Conservation (phyloP, 116 monocot genomes). For the Trichopus zeylanicus region DNA sequence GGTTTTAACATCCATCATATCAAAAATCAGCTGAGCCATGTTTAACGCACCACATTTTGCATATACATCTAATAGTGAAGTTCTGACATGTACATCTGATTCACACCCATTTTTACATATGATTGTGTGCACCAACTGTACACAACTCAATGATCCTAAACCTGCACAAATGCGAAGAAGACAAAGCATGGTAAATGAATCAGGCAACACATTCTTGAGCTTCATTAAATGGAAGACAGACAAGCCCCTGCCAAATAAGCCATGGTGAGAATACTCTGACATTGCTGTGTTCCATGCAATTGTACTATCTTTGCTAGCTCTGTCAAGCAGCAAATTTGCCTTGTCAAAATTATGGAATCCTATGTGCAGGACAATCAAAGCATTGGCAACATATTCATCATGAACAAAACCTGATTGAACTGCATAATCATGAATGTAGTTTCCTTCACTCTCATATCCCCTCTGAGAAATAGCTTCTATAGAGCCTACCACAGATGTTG, state of each 20-base stretch:
- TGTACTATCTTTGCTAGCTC: constrained; percentile 10
- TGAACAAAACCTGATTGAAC: constrained; percentile 13
- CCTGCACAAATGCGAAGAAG: constrained; percentile 23
- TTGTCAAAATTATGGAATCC: constrained; percentile 26
- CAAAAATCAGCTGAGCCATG: constrained; percentile 29
- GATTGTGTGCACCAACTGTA: constrained; percentile 20
- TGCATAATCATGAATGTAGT: constrained; percentile 36
- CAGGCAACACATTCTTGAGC: constrained; percentile 13
- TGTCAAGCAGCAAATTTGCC: constrained; percentile 26
- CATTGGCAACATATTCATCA: constrained; percentile 42
- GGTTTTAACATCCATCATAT: constrained; percentile 28
- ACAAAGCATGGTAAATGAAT: constrained; percentile 31
- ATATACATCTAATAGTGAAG: constrained; percentile 35
- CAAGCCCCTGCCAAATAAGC: constrained; percentile 15
- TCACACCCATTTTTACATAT: constrained; percentile 24
- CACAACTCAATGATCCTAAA: constrained; percentile 16
- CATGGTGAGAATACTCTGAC: constrained; percentile 21
- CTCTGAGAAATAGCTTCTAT: constrained; percentile 40
- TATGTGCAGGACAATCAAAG: constrained; percentile 38
- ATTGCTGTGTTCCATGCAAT: constrained; percentile 44
- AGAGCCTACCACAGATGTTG: constrained; percentile 39
- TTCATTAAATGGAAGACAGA: constrained; percentile 34
- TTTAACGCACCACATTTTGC: constrained; percentile 41
- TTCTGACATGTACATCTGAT: constrained; percentile 25
- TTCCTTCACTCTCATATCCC: constrained; percentile 20